Conservation (phyloP, 306 rosid genomes). For the Lathyrus tuberosus region DNA sequence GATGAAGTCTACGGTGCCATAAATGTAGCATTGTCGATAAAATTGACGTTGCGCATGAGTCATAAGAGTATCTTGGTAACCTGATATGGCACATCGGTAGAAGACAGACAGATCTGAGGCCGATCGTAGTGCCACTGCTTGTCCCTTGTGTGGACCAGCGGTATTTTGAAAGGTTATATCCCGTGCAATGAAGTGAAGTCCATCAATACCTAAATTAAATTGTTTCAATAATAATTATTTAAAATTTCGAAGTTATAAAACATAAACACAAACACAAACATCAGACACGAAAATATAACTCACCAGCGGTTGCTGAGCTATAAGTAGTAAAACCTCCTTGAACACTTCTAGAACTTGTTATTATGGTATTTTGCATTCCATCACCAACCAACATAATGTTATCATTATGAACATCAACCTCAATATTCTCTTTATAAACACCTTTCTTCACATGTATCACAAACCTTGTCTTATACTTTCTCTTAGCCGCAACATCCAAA, state of each 20-base stretch:
- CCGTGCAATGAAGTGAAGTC: slow-evolving; percentile 65
- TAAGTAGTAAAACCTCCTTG: slow-evolving; percentile 73
- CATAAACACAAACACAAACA: neutral
- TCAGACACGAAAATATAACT: neutral
- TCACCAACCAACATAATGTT: slow-evolving; percentile 76
- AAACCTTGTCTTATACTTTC: slow-evolving; percentile 51
- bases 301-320: slow-evolving; percentile 88
- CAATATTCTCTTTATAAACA: slow-evolving; percentile 73
- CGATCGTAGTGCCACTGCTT: slow-evolving; percentile 86
- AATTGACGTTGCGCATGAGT: slow-evolving; percentile 88
- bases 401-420: slow-evolving; percentile 56
- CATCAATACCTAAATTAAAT: slow-evolving; percentile 63
- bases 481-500: slow-evolving; percentile 60
- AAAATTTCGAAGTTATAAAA: neutral
- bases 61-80: slow-evolving; percentile 93
- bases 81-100: slow-evolving; percentile 65
- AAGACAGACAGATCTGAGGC: slow-evolving; percentile 80
- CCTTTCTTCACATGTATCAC: slow-evolving; percentile 76
- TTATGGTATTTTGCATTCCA: slow-evolving; percentile 59
- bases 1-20: slow-evolving; percentile 82
- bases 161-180: slow-evolving; percentile 69
- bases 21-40: slow-evolving; percentile 68
- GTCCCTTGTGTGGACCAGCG: slow-evolving; percentile 72
- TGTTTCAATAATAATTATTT: no score
- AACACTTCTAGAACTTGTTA: slow-evolving; percentile 63